Evolutionary conservation across 768 basidiomycete genomes (phyloP).

Genomic region (Imleria badia): DNA sequence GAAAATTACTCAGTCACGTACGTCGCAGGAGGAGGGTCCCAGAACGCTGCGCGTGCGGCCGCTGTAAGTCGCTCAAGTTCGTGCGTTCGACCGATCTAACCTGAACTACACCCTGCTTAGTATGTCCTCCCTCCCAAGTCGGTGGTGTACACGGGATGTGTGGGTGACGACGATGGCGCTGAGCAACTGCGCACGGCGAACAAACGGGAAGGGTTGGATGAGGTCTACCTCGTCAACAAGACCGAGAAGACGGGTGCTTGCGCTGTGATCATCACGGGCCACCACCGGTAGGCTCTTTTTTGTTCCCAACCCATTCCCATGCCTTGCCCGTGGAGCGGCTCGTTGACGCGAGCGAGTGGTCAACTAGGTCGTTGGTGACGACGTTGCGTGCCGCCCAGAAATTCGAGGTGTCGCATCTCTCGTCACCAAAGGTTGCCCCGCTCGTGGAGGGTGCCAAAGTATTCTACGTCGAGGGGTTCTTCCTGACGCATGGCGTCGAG

Average conservation of each 20-base stretch:
- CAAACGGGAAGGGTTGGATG: slow-evolving; percentile 83
- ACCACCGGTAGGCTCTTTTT: slow-evolving; percentile 63
- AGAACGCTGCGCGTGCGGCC: slow-evolving; percentile 95
- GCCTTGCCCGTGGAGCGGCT: not conserved
- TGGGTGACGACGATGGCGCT: slow-evolving; percentile 89
- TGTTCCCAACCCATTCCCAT: not conserved
- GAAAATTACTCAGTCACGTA: slow-evolving; percentile 76
- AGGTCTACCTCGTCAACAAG: slow-evolving; percentile 86
- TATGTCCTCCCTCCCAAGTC: slow-evolving; percentile 86
- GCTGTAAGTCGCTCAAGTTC: slow-evolving; percentile 58
- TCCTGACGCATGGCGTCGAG: slow-evolving; percentile 89
- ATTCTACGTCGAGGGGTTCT: slow-evolving; percentile 96
- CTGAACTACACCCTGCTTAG: slow-evolving; percentile 41
- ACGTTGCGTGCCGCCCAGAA: slow-evolving; percentile 88
- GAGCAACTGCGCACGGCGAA: slow-evolving; percentile 88
- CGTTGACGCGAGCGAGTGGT: not conserved
- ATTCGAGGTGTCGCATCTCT: slow-evolving; percentile 80
- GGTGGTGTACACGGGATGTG: slow-evolving; percentile 92
- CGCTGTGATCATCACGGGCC: slow-evolving; percentile 92
- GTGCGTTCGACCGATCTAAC: not conserved
- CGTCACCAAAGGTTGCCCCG: slow-evolving; percentile 69
- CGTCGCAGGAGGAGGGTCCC: slow-evolving; percentile 95
- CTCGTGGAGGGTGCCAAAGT: slow-evolving; percentile 78
- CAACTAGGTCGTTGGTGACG: slow-evolving; percentile 82
- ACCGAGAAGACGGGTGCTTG: slow-evolving; percentile 94